Percentiles rank a stretch among this genome's conserved stretches.
These are phyloP conservation scores for Cercospora sp. DNA, from an alignment of 2,329 filamentous ascomycete genomes.

Conservation along the genomic window DNA sequence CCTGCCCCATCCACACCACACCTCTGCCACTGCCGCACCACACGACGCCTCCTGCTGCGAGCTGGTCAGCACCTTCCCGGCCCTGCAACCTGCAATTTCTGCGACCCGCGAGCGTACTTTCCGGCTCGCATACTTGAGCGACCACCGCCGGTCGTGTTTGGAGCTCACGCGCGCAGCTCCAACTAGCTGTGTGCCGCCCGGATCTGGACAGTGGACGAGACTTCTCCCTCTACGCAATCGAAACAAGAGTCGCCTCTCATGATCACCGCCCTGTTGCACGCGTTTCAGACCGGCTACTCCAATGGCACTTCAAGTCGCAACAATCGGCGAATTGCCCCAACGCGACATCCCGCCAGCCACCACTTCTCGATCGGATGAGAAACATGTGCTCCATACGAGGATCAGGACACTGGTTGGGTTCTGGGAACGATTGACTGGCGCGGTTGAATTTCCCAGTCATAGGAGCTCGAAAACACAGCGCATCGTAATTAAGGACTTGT, in stretches of 20 bases:
- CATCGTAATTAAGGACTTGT: slow-evolving; percentile 25
- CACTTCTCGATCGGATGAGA: slow-evolving; percentile 48
- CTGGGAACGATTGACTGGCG: slow-evolving; percentile 27
- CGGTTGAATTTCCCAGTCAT: neutral
- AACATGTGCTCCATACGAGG: slow-evolving; percentile 38
- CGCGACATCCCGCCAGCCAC: slow-evolving; percentile 46
- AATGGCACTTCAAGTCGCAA: slow-evolving; percentile 48
- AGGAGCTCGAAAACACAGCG: neutral
- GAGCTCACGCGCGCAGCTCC: slow-evolving; percentile 9
- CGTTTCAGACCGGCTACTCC: slow-evolving; percentile 32
- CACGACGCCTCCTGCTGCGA: slow-evolving; percentile 6
- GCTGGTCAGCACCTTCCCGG: neutral
- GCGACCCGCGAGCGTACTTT: neutral
- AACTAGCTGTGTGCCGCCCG: slow-evolving; percentile 2
- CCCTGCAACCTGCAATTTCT: neutral
- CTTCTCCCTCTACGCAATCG: slow-evolving; percentile 6
- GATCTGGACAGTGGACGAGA: slow-evolving; percentile 7
- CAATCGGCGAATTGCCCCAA: slow-evolving; percentile 43
- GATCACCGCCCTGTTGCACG: slow-evolving; percentile 35
- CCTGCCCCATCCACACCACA: slow-evolving; percentile 2
- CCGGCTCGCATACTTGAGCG: neutral
- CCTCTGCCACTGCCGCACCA: slow-evolving; percentile 1
- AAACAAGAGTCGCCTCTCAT: slow-evolving; percentile 36
- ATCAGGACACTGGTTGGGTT: slow-evolving; percentile 31
- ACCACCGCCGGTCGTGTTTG: neutral